phyloP scores from a whole-genome alignment of 805 yeast genomes.

The Vanderwaltozyma yarrowii region DNA sequence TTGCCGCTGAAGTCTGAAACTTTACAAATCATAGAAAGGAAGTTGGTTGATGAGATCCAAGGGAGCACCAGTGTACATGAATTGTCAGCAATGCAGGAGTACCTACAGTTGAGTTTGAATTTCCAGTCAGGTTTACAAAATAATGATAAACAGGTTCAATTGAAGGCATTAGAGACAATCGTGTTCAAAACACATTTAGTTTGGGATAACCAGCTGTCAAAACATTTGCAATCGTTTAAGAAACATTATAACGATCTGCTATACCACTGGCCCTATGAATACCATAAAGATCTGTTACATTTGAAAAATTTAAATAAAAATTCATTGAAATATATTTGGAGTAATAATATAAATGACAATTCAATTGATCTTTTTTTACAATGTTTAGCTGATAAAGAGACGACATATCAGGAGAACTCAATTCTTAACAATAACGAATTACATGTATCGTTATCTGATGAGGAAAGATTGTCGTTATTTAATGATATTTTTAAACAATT shows the following conservation, averaged over 20 bases:
- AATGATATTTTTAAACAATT: conserved; percentile 2
- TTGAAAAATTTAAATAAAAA: background rate
- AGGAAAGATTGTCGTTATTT: background rate
- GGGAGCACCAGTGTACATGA: background rate
- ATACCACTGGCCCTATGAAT: conserved; percentile 4
- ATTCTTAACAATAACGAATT: background rate
- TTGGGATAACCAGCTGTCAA: conserved; percentile 1
- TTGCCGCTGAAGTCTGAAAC: background rate
- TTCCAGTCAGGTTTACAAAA: background rate
- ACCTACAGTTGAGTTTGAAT: background rate
- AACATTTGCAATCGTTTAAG: conserved; percentile 1
- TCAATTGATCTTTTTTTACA: background rate
- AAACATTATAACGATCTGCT: conserved; percentile 1
- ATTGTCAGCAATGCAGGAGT: background rate
- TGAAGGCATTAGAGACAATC: background rate
- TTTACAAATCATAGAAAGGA: background rate
- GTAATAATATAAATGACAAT: background rate
- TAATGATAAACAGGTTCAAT: background rate
- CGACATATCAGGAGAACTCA: too few relatives aligned
- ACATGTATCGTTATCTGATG: background rate
- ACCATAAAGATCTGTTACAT: background rate
- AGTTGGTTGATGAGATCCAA: too few relatives aligned
- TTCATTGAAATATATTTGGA: background rate
- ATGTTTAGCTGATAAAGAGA: too few relatives aligned
- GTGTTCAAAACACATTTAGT: conserved; percentile 1